Base-by-base conservation (phyloP, 2,329 filamentous ascomycete species). In the Pseudovirgaria hyperparasitica region DNA sequence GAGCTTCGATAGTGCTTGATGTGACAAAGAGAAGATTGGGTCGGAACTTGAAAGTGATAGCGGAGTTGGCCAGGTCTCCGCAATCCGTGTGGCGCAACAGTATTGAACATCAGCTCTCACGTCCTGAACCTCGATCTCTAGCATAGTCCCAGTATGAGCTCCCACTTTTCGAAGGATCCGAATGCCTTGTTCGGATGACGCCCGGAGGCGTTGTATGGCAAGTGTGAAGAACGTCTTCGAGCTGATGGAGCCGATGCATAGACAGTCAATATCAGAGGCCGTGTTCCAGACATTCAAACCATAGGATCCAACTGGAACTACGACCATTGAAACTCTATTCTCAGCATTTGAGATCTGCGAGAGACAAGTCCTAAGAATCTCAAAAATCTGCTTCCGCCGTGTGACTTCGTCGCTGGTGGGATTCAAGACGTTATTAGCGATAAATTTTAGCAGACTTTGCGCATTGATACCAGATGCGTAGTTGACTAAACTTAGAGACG, bases 71-170 rank as follows among this genome's bases (percentile, higher is more conserved):
- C 56, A 61, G 31, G 54, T 55, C 43, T 72, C 62, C 3, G 69
- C 59, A 22, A 79, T 53, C 16, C 55, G 53, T 3, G 61, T 53
- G 2, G 74, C 69, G 5, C 70, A 62, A 36, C 72, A 78, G 43
- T 81, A 81, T 33, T 78, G 74, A 25, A 82, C 50, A 42, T 79
- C 71, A 39, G 76, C 59, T 34, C 61, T 70, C 38, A 78, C 54
- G 7, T 60, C 65, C 4, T 52, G 44, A n/a, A 77, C 55, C 22
- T 67, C 63, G 4, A 80, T 50, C 38, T 79, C 72, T 5, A 80
- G 56, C 69, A 76, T 77, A 1, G 64, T 72, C 6, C 72, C 72
- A 1, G 67, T 65, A 25, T 62, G 61, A 2, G 71, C 64, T 24
- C 67, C 64, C 6, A 76, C 68, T 26, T 65, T 66, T 22, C 72